Evolutionary conservation across 768 basidiomycete genomes (phyloP), one percentile per base, ranked within the genome.

Genomic region (Vararia minispora): DNA sequence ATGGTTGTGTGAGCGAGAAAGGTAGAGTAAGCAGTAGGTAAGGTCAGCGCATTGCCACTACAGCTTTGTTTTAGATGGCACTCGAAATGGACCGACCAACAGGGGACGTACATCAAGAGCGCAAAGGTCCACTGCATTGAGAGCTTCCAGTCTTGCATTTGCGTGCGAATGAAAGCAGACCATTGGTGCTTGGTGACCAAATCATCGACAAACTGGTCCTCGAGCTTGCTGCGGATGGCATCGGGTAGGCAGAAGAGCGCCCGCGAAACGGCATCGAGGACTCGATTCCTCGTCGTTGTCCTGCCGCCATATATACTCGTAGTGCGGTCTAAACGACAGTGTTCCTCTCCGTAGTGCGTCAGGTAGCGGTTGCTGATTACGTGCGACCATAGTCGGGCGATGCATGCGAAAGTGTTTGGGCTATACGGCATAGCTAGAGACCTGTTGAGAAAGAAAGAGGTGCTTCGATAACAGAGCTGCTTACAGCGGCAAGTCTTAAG

Each of bases 21-120:
- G 13, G 28, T 22, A 21, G 38, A 31, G 26, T 17, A 33, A 11
- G 38, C 17, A 12, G 26, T 14, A 9, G 28, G 28, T 12, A 32
- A 14, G 8, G 16, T 32, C n/a, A 39, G 10, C 3, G 25, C 20
- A 16, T 39, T 39, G 28, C 21, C 16, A 25, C 38, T 39, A 11
- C 27, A 24, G 14, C 6, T n/a, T n/a, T 3, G 22, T 6, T 23
- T 23, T 26, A 11, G 1, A 16, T 39, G 33, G 38, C 20, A 10
- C 4, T 11, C 4, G 37, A 12, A 18, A 20, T 28, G 10, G 14
- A 18, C 37, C 10, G 14, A 17, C 7, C 13, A 6, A 6, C 16
- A 16, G 11, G 22, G 21, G 16, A 39, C 38, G 6, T 39, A 39
- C 38, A 39, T 32, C 20, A 39, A 20, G 4, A 32, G 12, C 13